These are phyloP conservation scores for Brassica incana DNA, from an alignment of 345 rosid genomes.

Conservation along the genomic window DNA sequence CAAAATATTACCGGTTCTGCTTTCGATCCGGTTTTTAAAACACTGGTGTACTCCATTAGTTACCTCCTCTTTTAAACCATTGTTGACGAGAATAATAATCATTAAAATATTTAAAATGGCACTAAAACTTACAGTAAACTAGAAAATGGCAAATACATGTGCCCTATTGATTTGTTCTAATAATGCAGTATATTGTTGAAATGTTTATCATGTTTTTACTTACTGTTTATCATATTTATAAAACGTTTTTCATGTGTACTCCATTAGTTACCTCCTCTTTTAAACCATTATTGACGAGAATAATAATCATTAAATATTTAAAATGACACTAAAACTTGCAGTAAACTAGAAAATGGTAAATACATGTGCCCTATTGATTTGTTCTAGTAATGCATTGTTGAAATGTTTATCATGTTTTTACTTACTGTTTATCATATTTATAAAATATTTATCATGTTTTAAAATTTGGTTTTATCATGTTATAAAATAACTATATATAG, in stretches of 20 bases:
- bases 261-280: conserved; percentile 5
- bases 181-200: not conserved
- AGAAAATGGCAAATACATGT: not conserved
- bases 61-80: not conserved
- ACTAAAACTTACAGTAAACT: not conserved
- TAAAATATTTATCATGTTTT: not conserved
- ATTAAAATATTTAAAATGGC: not conserved
- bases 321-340: not conserved
- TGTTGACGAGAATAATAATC: not conserved
- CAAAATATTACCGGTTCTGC: too few species aligned
- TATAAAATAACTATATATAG: not conserved
- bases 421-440: not conserved
- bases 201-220: not conserved
- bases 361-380: not conserved
- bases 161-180: not conserved
- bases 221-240: not conserved
- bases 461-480: not conserved
- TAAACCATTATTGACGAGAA: not conserved
- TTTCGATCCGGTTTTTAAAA: too few species aligned
- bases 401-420: not conserved
- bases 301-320: not conserved
- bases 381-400: not conserved
- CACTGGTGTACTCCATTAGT: not conserved
- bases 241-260: not conserved
- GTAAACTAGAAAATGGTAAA: not conserved